Evolutionary conservation across 768 basidiomycete species (phyloP), one percentile per base, ranked within the genome.

Genomic region (Pisolithus microcarpus): DNA sequence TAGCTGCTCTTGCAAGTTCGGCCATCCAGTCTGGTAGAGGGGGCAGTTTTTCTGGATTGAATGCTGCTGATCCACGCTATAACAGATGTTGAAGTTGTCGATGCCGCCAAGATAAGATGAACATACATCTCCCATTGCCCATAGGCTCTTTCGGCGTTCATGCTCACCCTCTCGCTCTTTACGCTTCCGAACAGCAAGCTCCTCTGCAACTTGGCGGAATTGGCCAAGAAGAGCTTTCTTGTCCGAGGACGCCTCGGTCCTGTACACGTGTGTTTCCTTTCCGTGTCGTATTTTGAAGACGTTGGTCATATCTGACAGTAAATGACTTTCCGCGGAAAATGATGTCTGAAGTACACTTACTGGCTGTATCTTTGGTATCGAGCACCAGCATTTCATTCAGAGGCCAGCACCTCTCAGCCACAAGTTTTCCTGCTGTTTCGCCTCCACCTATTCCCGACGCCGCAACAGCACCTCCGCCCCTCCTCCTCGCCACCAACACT

Each of bases 151-250:
- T 39, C 93, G 75, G 50, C 91, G 75, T 63, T 93, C 91, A 59
- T 96, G 85, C 69, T 94, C 89, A 46, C 90, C 89, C 70, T 98
- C 87, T 50, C 92, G 86, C 61, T 97, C 92, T 66, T 92, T 95
- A 49, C 94, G 81, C 59, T 82, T 87, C 68, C 91, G 90, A 39
- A 85, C 80, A 7, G 86, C 78, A 4, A 96, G 74, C 59, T 97
- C 95, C 64, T 98, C 94, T 0, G 93, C 91, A 4, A 94, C 87
- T 59, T 90, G 87, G 30, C 94, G 82, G 71, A 97, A 91, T 54
- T 92, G 85, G 0, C 82, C 67, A 13, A 99, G 75, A 0, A 98
- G 75, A 8, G 76, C 73, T 68, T 89, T 93, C 75, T 99, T 99
- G 61, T 97, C 92, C 23, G 83, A 72, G 0, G 82, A 61, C 7